phyloP scores from a whole-genome alignment of 2,329 filamentous ascomycete species.

The Chaetomium sp. region DNA sequence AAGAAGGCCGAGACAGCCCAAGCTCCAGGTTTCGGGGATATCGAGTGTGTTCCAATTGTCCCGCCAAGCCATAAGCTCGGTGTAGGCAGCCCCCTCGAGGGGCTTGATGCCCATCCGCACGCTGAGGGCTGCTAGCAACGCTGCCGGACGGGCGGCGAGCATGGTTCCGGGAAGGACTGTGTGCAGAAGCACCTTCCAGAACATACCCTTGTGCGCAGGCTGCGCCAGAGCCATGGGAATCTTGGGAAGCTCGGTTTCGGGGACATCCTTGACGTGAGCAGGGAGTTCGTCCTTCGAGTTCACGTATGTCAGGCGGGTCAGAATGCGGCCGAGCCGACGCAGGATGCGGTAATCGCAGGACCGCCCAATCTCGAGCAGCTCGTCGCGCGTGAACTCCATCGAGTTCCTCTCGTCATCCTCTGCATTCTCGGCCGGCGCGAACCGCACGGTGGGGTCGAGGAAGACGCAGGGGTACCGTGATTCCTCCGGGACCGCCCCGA shows the following conservation, averaged over 20 bases:
- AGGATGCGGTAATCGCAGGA: conserved; percentile 54
- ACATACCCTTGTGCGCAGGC: conserved; percentile 41
- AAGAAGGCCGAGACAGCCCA: conserved; percentile 49
- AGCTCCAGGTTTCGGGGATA: conserved; percentile 54
- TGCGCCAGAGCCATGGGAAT: conserved; percentile 49
- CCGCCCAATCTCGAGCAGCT: conserved; percentile 54
- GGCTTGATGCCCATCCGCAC: conserved; percentile 52
- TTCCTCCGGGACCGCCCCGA: conserved; percentile 43
- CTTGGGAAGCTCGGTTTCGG: conserved; percentile 41
- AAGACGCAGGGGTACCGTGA: conserved; percentile 52
- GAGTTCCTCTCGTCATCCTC: conserved; percentile 34
- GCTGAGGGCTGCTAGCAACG: conserved; percentile 50
- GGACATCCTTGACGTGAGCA: conserved; percentile 43
- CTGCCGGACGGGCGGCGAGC: conserved; percentile 48
- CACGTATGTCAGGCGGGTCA: conserved; percentile 51
- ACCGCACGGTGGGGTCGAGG: conserved; percentile 51
- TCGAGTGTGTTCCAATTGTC: conserved; percentile 51
- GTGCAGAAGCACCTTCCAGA: conserved; percentile 54
- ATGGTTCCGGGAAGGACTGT: conserved; percentile 52
- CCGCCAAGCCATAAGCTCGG: conserved; percentile 46
- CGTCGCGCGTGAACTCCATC: conserved; percentile 46
- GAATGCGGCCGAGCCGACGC: conserved; percentile 49
- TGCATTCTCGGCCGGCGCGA: conserved; percentile 33
- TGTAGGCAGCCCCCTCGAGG: conserved; percentile 45
- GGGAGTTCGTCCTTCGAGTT: conserved; percentile 46